Conservation (phyloP, 306 rosid species). For the Trifolium fragiferum region DNA sequence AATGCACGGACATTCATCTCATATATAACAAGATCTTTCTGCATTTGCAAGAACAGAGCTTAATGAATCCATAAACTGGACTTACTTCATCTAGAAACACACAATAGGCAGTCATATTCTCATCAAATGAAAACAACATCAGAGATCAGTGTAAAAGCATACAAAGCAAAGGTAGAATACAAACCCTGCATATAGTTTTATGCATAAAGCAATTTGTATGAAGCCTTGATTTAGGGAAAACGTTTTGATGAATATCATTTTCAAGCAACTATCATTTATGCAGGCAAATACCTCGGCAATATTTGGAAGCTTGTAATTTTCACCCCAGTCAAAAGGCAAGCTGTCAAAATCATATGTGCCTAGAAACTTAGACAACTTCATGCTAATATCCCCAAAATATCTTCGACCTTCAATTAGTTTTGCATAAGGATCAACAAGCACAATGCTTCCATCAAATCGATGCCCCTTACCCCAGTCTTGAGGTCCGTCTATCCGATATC, state of each 20-base stretch:
- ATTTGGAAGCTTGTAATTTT: constrained; percentile 80
- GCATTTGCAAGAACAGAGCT: constrained; percentile 48
- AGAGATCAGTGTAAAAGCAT: constrained; percentile 30
- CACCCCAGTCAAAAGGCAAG: constrained; percentile 93
- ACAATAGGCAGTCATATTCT: constrained; percentile 24
- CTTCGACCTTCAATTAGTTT: constrained; percentile 90
- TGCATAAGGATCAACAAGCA: constrained; percentile 93
- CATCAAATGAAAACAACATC: constrained; percentile 37
- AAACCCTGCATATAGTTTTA: constrained; percentile 16
- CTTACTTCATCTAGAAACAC: constrained; percentile 22
- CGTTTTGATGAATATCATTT: constrained; percentile 35
- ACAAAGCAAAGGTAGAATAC: constrained; percentile 25
- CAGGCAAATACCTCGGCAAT: constrained; percentile 74
- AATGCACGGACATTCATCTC: constrained; percentile 97
- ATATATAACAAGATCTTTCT: constrained; percentile 94
- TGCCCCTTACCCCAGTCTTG: constrained; percentile 80
- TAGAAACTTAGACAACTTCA: constrained; percentile 66
- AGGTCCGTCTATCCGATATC: constrained; percentile 88
- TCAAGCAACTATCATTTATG: constrained; percentile 24
- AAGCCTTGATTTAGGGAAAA: constrained; percentile 34
- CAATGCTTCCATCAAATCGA: constrained; percentile 78
- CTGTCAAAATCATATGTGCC: constrained; percentile 88
- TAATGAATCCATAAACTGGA: constrained; percentile 30
- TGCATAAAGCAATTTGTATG: constrained; percentile 34
- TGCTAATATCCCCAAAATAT: constrained; percentile 72